phyloP scores from a whole-genome alignment of 768 basidiomycete genomes.

The Lactarius sanguifluus region DNA sequence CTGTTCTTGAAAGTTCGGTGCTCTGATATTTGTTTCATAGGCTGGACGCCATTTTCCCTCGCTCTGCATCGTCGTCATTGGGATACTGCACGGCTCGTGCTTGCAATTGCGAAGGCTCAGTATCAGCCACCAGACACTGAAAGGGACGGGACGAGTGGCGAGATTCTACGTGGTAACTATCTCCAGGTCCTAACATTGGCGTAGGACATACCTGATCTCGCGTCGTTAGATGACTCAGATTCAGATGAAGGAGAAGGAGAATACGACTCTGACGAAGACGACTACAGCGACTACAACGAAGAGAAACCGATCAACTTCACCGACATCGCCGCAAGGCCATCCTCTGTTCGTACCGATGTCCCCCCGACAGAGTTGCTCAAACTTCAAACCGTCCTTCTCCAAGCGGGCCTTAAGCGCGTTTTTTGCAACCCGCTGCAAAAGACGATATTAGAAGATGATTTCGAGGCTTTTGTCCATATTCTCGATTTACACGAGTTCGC shows the following conservation, averaged over 20 bases:
- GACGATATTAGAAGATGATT: constrained; percentile 46
- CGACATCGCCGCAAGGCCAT: constrained; percentile 53
- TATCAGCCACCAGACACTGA: constrained; percentile 41
- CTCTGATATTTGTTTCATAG: constrained; percentile 33
- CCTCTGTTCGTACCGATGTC: constrained; percentile 42
- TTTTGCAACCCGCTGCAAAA: constrained; percentile 36
- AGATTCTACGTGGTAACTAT: constrained; percentile 32
- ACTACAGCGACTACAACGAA: constrained; percentile 37
- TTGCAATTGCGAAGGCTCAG: constrained; percentile 57
- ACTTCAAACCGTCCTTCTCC: constrained; percentile 1
- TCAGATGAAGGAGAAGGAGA: constrained; percentile 30
- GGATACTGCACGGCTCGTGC: constrained; percentile 56
- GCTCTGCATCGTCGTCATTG: constrained; percentile 53
- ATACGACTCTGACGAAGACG: constrained; percentile 37
- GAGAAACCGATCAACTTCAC: constrained; percentile 48
- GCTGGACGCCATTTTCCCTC: constrained; percentile 50
- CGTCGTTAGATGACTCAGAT: constrained; percentile 18
- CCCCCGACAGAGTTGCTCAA: constrained; percentile 43
- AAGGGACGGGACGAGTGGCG: constrained; percentile 33
- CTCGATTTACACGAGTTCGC: constrained; percentile 44
- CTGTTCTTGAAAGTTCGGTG: neutral
- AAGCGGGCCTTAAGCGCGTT: neutral
- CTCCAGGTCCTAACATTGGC: constrained; percentile 32
- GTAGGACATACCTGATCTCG: neutral
- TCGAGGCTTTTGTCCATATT: constrained; percentile 51